A percentile compares a stretch with the other conserved stretches of the same genome.
These are phyloP conservation scores for Boeremia exigua DNA, from an alignment of 2,329 filamentous ascomycete genomes.

Conservation along the genomic window DNA sequence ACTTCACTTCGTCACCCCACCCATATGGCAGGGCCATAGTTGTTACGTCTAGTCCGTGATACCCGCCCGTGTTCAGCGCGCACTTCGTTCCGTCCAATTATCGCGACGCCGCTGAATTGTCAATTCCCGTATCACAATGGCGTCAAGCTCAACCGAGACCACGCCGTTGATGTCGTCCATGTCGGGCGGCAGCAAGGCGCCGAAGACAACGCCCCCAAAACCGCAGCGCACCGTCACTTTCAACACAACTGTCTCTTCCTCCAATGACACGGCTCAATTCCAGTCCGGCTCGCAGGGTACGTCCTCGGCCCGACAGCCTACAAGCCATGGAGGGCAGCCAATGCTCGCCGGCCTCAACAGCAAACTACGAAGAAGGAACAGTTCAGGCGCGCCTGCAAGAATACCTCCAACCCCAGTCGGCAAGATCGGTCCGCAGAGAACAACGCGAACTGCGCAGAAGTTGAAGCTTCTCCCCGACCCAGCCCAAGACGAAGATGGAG, in stretches of 20 bases:
- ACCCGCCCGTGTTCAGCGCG: not conserved
- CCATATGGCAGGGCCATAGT: conserved; percentile 21
- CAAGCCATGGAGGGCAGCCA: conserved; percentile 49
- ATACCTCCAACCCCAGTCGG: conserved; percentile 52
- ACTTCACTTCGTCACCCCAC: conserved; percentile 11
- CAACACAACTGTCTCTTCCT: conserved; percentile 65
- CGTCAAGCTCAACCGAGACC: conserved; percentile 45
- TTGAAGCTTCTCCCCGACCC: conserved; percentile 95
- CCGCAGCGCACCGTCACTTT: conserved; percentile 75
- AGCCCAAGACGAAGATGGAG: conserved; percentile 75
- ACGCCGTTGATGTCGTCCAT: conserved; percentile 48
- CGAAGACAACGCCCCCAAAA: conserved; percentile 36
- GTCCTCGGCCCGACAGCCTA: conserved; percentile 37
- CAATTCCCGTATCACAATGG: conserved; percentile 29
- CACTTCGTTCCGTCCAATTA: not conserved
- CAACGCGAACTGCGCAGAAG: conserved; percentile 94
- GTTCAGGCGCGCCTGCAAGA: conserved; percentile 69
- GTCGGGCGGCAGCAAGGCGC: conserved; percentile 29
- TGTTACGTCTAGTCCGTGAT: conserved; percentile 1
- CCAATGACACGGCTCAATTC: conserved; percentile 47
- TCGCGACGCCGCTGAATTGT: not conserved
- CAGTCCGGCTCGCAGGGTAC: conserved; percentile 37
- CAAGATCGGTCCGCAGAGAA: conserved; percentile 93
- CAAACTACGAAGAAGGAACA: conserved; percentile 86
- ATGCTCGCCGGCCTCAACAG: conserved; percentile 79